Evolutionary conservation across 108 stramenopile genomes (phyloP).

Genomic region (Cylindrotheca closterium): DNA sequence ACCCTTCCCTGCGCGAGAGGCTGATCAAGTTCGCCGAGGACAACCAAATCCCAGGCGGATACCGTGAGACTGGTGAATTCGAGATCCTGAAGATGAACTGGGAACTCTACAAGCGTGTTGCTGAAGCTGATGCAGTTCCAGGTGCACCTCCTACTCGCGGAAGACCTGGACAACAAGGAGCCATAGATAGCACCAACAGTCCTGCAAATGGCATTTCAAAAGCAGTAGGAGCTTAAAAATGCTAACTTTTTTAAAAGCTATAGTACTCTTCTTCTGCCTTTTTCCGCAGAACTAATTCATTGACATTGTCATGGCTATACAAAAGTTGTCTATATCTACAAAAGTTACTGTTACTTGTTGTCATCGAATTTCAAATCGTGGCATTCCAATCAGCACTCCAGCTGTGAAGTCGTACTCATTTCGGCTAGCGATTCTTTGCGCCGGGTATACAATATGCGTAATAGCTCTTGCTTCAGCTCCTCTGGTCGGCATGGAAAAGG

Average conservation of each 20-base stretch:
- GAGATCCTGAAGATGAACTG: constrained; percentile 86
- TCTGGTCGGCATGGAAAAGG: constrained; percentile 46
- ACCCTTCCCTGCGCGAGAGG: constrained; percentile 67
- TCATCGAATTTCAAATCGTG: too few species aligned
- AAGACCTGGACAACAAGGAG: constrained; percentile 67
- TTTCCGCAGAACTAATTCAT: too few species aligned
- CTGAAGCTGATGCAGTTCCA: constrained; percentile 65
- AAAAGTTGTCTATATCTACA: too few species aligned
- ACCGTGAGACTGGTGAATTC: constrained; percentile 80
- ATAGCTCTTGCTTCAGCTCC: constrained; percentile 22
- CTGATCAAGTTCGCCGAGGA: constrained; percentile 87
- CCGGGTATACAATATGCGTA: neutral
- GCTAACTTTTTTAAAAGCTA: too few species aligned
- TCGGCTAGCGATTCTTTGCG: neutral
- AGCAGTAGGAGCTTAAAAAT: too few species aligned
- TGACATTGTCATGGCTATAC: too few species aligned
- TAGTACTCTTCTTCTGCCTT: too few species aligned
- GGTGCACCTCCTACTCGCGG: constrained; percentile 82
- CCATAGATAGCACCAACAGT: constrained; percentile 42
- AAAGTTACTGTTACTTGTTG: too few species aligned
- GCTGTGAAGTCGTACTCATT: too few species aligned
- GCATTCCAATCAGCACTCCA: too few species aligned
- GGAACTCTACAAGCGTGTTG: constrained; percentile 75
- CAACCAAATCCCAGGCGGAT: constrained; percentile 87
- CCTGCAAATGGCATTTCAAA: constrained; percentile 14